Conservation (phyloP, 2,329 filamentous ascomycete genomes). For the Nemania sp. region DNA sequence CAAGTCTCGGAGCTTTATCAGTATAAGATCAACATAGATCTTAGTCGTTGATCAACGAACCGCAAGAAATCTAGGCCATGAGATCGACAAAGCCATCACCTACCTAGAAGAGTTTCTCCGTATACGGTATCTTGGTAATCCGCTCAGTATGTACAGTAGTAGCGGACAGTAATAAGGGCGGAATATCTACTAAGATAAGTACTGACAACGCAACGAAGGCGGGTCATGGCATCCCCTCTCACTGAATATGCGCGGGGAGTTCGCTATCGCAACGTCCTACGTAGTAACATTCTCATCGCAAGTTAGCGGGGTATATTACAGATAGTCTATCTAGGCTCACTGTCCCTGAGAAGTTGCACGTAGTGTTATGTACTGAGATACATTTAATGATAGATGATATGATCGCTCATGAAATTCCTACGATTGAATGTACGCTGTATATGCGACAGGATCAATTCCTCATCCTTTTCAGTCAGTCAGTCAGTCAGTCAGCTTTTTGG, state of each 20-base stretch:
- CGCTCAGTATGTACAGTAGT: background rate
- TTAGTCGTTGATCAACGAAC: conserved; percentile 19
- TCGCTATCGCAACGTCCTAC: conserved; percentile 6
- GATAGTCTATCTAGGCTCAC: background rate
- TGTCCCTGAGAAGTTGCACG: conserved; percentile 15
- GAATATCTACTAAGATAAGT: background rate
- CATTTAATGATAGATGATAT: conserved; percentile 15
- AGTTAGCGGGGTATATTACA: conserved; percentile 11
- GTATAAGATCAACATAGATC: conserved; percentile 24
- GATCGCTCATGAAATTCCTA: background rate
- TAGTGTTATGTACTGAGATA: background rate
- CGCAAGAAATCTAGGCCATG: conserved; percentile 21
- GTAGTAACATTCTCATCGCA: background rate
- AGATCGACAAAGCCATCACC: conserved; percentile 21
- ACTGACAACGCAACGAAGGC: conserved; percentile 16
- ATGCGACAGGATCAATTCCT: background rate
- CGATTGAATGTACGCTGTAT: conserved; percentile 3
- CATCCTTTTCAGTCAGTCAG: background rate
- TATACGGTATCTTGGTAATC: background rate
- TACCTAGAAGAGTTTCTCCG: background rate
- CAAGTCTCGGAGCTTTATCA: conserved; percentile 12
- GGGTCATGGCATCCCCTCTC: background rate
- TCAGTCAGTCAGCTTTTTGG: background rate
- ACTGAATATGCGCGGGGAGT: too few relatives aligned
- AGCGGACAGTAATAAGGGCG: background rate